These are phyloP conservation scores for Macrotyloma uniflorum DNA, from an alignment of 306 rosid genomes.

Conservation along the genomic window DNA sequence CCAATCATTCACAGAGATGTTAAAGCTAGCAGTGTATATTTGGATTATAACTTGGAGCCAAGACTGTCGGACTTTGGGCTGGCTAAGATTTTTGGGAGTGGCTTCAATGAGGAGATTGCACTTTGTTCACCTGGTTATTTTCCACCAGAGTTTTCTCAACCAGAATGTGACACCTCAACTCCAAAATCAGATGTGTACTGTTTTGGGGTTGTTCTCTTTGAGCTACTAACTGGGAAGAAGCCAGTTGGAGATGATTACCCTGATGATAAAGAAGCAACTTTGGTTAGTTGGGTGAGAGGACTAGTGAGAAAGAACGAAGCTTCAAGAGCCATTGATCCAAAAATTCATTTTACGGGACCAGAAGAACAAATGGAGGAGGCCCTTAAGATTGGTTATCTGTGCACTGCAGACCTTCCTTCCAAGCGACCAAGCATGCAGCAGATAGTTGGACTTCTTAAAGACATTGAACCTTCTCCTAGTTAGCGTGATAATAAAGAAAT, in stretches of 20 bases:
- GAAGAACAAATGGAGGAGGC: slow-evolving; percentile 75
- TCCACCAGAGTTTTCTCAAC: slow-evolving; percentile 76
- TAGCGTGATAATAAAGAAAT: slow-evolving; percentile 30
- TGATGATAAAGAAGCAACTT: slow-evolving; percentile 64
- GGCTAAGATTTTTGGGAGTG: slow-evolving; percentile 74
- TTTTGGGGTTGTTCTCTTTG: slow-evolving; percentile 84
- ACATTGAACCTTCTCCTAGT: slow-evolving; percentile 58
- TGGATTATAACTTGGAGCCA: slow-evolving; percentile 82
- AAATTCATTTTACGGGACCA: slow-evolving; percentile 58
- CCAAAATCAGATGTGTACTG: slow-evolving; percentile 87
- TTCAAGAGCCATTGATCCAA: slow-evolving; percentile 68
- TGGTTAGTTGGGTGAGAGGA: slow-evolving; percentile 85
- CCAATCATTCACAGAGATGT: slow-evolving; percentile 84
- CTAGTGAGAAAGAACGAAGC: slow-evolving; percentile 68
- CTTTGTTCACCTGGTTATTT: slow-evolving; percentile 69
- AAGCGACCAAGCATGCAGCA: slow-evolving; percentile 93
- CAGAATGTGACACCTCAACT: slow-evolving; percentile 59
- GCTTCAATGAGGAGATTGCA: slow-evolving; percentile 74
- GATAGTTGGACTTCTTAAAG: slow-evolving; percentile 87
- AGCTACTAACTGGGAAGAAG: slow-evolving; percentile 74
- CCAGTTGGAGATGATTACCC: slow-evolving; percentile 81
- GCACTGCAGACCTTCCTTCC: slow-evolving; percentile 85
- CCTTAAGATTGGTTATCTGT: slow-evolving; percentile 78
- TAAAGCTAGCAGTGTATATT: slow-evolving; percentile 85
- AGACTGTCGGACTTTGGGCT: slow-evolving; percentile 87